Base-by-base conservation (phyloP, 257 asterid species). In the Solanum habrochaites region DNA sequence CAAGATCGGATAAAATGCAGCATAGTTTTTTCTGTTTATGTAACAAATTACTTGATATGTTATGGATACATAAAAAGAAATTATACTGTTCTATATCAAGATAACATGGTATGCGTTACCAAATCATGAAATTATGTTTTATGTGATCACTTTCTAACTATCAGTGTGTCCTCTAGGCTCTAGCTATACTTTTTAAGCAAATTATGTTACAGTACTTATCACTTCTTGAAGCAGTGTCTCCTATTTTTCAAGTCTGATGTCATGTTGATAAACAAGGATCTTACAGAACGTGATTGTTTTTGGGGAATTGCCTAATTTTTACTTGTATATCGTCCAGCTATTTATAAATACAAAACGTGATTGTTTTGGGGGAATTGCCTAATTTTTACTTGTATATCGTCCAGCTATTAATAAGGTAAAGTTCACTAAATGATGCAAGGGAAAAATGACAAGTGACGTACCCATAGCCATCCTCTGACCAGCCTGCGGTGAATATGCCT, bases 381-480 rank as follows among this genome's bases (percentile, higher is more conserved):
- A 47, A 5, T 18, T 29, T 49, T 15, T 49, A 47, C 11, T 29
- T 49, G 85, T 31, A 31, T 18, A 49, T 81, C 85, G 14, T 18
- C 45, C 69, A 29, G 69, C 69, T 81, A 81, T 49, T 27, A 18
- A 49, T 47, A 64, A 47, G 29, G 69, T 16, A 49, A 9, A 81
- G 69, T 31, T 78, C 67, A 81, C 85, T 60, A 80, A 80, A 45
- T 29, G 43, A 31, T 73, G 7, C 18, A 83, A 13, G 6, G 27
- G 45, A 88, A 5, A 52, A 2, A 39, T 18, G 83, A 77, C 15
- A 43, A 67, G 56, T 7, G 52, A 89, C 95, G 83, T 91, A 97
- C 99, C 99, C 99, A 15, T 73, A 93, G 58, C 99, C 99, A 90
- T 94, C 99, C 72, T 97, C 99, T 1, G 99, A 97, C 99, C 99